Base-by-base conservation (phyloP, 1,284 basidiomycete species). In the Boletus semigastroideus region DNA sequence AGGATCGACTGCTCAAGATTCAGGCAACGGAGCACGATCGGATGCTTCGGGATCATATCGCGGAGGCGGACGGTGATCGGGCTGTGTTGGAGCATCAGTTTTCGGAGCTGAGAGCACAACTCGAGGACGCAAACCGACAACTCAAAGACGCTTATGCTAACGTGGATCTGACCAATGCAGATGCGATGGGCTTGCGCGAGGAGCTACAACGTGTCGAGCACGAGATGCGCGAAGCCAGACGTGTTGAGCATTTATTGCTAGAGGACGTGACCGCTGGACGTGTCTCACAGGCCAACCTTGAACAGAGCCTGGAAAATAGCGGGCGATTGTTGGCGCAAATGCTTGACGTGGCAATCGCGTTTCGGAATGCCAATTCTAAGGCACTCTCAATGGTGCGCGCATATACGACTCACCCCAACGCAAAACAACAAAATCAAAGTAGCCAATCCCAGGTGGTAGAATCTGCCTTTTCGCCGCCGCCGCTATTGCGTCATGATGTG, bases 21-120 rank as follows among this genome's bases (percentile, higher is more conserved):
- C 90, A 93, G 64, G 84, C 87, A 5, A 82, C 78, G 7, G 91
- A 94, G 65, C 89, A 93, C 59, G 92, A 95, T 55, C 79, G 88
- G 16, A 78, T 87, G 46, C 82, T 97, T 65, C 80, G 92, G 1
- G 92, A 95, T 68, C 90, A 92, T 62, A 86, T 90, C 42, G 90
- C 90, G 2, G 93, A 96, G 67, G 90, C 93, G 8, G 91, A 95
- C 62, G 92, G 92, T 0, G 92, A 95, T 69, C 82, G 92, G 16
- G 92, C 92, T 0, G 90, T 95, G 5, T 75, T 95, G 46, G 92
- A 94, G 65, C 85, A 92, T 52, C 88, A 93, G 67, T 90, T 92
- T 66, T 82, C 84, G 38, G 89, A 92, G 55, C 74, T 92, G 27
- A 82, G 82, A 51, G 85, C 82, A 1, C 76, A 77, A 12, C 70